Base-by-base conservation (phyloP, 352 stramenopile species). In the Phytophthora ohioensis region DNA sequence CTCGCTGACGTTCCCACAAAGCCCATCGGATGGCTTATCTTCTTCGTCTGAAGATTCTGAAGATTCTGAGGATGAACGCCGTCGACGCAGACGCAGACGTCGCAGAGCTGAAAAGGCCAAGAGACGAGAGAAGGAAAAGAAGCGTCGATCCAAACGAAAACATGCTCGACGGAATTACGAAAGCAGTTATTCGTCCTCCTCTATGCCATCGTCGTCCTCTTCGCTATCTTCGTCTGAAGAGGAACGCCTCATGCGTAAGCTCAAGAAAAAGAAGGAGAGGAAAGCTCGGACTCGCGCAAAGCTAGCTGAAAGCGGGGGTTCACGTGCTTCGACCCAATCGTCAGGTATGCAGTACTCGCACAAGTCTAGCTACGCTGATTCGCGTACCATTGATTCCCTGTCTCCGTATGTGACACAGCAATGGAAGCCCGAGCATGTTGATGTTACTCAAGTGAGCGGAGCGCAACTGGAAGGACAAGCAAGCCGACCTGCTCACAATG, bases 171-270 rank as follows among this genome's bases (percentile, higher is more conserved):
- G 59, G 3, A 43, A 66, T 42, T 73, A 71, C 36, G 69, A 74
- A 4, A 74, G 65, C 38, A 67, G 60, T 39, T 62, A 70, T 63
- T 77, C 58, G 3, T 71, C 64, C 47, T 74, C 60, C 0, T 69
- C 41, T 13, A 7, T 57, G 21, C 65, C 63, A 15, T 72, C 43
- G 13, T 66, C 55, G 12, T 70, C 63, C 7, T 62, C 54, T 15
- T 68, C 57, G 4, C 31, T 69, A 4, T 76, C 63, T 31, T 73
- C 69, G 17, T 73, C 64, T 11, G 58, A 73, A 56, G 70, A 78
- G 32, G 65, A 78, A 46, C 64, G 59, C 1, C 48, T 63, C 11
- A 17, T 43, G 4, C 64, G 64, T 1, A 76, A 69, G 12, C 38
- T 76, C 30, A 65, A 73, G 57, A 69, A 73, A 27, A 76, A 53